A percentile compares a stretch with the other conserved stretches of the same genome.
phyloP scores from a whole-genome alignment of 164 flowering plant species.

The Buxus sempervirens region DNA sequence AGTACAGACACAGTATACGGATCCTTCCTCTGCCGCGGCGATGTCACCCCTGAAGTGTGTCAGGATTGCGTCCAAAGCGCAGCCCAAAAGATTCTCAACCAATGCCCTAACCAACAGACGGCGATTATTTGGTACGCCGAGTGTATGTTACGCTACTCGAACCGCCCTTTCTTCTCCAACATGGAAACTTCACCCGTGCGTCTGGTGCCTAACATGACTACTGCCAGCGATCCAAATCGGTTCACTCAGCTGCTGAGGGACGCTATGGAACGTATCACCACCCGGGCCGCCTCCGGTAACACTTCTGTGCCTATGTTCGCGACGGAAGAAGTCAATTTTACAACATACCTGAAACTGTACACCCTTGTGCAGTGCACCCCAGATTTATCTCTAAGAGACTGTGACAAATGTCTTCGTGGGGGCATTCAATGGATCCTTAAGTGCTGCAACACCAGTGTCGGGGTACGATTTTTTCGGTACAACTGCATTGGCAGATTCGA shows the following conservation, averaged over 20 bases:
- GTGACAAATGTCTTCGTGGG: constrained; percentile 23
- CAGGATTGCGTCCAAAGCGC: constrained; percentile 18
- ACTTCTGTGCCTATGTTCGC: constrained; percentile 12
- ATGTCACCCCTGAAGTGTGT: constrained; percentile 14
- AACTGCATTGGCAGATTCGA: constrained; percentile 37
- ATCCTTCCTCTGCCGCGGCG: constrained; percentile 27
- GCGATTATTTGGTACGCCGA: constrained; percentile 23
- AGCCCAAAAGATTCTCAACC: neutral
- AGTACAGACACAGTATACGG: constrained; percentile 12
- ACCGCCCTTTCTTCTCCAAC: constrained; percentile 11
- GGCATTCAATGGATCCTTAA: neutral
- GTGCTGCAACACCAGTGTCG: constrained; percentile 20
- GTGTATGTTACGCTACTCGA: constrained; percentile 34
- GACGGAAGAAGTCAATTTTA: constrained; percentile 6
- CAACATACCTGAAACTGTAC: constrained; percentile 17
- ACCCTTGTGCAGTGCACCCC: constrained; percentile 37
- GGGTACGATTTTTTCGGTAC: constrained; percentile 24
- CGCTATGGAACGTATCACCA: neutral
- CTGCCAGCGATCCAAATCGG: constrained; percentile 5
- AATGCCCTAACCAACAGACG: constrained; percentile 20
- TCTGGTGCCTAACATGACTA: neutral
- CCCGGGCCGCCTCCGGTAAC: neutral
- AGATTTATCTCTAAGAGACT: constrained; percentile 21
- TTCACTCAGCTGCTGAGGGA: constrained; percentile 6
- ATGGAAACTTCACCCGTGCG: neutral